A percentile compares a stretch with the other conserved stretches of the same genome.
These are phyloP conservation scores for Larix kaempferi DNA, from an alignment of 75 land plant genomes.

Conservation along the genomic window DNA sequence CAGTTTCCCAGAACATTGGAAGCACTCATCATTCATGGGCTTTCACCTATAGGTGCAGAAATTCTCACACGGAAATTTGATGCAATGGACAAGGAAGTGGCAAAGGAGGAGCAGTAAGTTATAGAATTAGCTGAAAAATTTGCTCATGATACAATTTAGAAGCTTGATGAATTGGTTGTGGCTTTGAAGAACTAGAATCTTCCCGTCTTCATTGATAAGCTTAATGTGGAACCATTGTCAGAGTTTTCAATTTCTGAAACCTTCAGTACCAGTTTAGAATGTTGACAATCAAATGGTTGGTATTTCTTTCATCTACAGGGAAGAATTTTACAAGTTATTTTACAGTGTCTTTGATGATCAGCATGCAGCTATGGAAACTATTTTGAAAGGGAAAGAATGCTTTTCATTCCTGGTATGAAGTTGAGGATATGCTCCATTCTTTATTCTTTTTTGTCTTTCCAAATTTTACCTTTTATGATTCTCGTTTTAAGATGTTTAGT, in stretches of 20 bases:
- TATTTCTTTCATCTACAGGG: constrained; percentile 31
- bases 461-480: too few relatives aligned
- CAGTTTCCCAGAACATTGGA: constrained; percentile 92
- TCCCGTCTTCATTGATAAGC: background rate
- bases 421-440: too few relatives aligned
- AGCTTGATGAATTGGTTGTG: background rate
- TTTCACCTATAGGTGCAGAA: constrained; percentile 80
- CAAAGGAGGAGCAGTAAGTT: constrained; percentile 52
- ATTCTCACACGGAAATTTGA: constrained; percentile 86
- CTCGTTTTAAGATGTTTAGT: too few relatives aligned
- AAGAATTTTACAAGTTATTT: constrained; percentile 69
- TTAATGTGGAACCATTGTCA: background rate
- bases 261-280: background rate
- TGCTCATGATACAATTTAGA: constrained; percentile 5
- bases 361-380: constrained; percentile 71
- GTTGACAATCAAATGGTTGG: constrained; percentile 1
- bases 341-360: constrained; percentile 88
- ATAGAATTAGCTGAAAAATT: background rate
- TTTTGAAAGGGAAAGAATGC: constrained; percentile 75
- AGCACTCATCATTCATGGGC: constrained; percentile 67
- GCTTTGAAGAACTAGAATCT: background rate
- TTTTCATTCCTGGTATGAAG: constrained; percentile 66
- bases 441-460: too few relatives aligned
- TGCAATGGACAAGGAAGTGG: constrained; percentile 58
- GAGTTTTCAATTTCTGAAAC: background rate